Base-by-base conservation (phyloP, 495 filamentous ascomycete species). In the Pyronema omphalodes region DNA sequence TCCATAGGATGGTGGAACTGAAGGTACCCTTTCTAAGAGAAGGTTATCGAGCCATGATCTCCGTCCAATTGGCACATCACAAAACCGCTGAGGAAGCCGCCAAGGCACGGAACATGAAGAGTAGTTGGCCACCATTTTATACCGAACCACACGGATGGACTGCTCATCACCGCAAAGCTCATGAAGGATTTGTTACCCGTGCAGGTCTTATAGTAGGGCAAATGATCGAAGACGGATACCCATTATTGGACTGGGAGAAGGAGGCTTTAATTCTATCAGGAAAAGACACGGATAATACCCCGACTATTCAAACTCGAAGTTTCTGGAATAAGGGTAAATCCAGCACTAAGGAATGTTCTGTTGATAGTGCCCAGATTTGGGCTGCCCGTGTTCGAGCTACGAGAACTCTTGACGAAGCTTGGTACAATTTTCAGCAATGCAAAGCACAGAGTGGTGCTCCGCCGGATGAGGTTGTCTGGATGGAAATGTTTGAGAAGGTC, bases 121-220 rank as follows among this genome's bases (percentile, higher is more conserved):
- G 68, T 0, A 76, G 73, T 9, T 86, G 82, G 82, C 82, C 82
- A 3, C 82, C 82, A 1, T 86, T 78, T 78, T 83, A 81, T 49
- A 73, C 77, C 60, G 75, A 77, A 7, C 75, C 68, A 43, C 76
- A 81, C 43, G 74, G 75, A 34, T 54, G 50, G 51, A 15, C 6
- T 47, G 55, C 37, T 44, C n/a, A 6, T 9, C 57, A 62, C 36
- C 50, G 19, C 9, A 44, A 37, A 15, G 19, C 52, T 18, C 37
- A 48, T 4, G 44, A 44, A 7, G 7, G 35, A 29, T 37, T 23
- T 8, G 66, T 67, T n/a, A 79, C 79, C 44, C 73, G 77, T 43
- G 78, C 81, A 9, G 71, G 69, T 52, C 67, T 71, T 17, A 74
- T 77, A 0, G 62, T 85, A 35, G 64, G 63, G 17, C 74, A 75